Evolutionary conservation across 1,139 yeast genomes (phyloP), one percentile per base, ranked within the genome.

Genomic region (Nakaseomyces delphensis): DNA sequence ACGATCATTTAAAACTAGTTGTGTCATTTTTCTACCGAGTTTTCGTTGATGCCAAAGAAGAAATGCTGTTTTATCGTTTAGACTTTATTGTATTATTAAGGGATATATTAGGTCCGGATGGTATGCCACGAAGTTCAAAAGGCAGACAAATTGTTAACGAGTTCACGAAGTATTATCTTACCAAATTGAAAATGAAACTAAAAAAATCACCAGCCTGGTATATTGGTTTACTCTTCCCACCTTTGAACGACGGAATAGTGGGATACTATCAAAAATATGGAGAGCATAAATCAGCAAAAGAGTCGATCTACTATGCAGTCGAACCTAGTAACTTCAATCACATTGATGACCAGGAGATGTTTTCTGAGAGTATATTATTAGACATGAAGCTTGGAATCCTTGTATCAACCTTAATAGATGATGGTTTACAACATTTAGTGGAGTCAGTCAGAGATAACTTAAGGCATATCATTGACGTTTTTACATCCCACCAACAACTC

Each of bases 21-120:
- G 58, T 91, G 23, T 69, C 80, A 1, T 89, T 77, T 57, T 78
- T 87, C 55, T 87, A 85, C 56, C 68, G 85, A 30, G 63, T 86
- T 0, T 79, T 87, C 52, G 79, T 81, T 42, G 70, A 77, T 45
- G 73, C 77, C 28, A 82, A 79, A 47, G 74, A 73, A 45, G 77
- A 77, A 28, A 54, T 70, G n/a, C 72, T 78, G 10, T 66, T 89
- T 32, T 82, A 71, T 55, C 69, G 96, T 38, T 62, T 91, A 30
- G 96, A 91, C 58, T 77, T 91, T 54, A 74, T 91, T 63, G 59
- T 69, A n/a, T 57, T 73, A 1, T 55, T 81, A 1, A 71, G 73
- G 45, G 67, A 69, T 32, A 66, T 79, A 60, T 52, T 71, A 1
- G 57, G 69, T 14, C 62, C 64, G 11, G 55, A 56, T 36, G 68